Conservation (phyloP, 169 alveolate genomes). For the Plasmodium berghei region DNA sequence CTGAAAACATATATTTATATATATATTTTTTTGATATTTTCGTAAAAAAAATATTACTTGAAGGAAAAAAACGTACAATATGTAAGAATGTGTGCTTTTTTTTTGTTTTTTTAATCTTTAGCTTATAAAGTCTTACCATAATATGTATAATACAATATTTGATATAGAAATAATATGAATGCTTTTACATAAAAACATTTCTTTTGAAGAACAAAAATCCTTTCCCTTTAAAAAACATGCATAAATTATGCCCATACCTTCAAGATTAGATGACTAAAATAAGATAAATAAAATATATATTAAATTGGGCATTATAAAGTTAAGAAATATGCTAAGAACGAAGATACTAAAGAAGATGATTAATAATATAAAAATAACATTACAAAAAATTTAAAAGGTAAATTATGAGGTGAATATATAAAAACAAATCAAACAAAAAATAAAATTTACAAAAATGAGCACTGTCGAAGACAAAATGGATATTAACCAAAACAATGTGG, state of each 20-base stretch:
- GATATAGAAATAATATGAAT: neutral
- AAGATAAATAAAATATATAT: neutral
- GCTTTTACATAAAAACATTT: neutral
- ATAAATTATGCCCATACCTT: neutral
- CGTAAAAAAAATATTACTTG: neutral
- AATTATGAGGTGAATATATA: slow-evolving; percentile 12
- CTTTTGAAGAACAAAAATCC: slow-evolving; percentile 10
- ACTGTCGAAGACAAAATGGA: slow-evolving; percentile 40
- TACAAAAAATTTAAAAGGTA: slow-evolving; percentile 25
- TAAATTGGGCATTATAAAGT: neutral
- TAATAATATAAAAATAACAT: slow-evolving; percentile 22
- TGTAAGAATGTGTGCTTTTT: slow-evolving; percentile 15
- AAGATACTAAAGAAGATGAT: slow-evolving; percentile 27
- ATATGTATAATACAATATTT: slow-evolving; percentile 15
- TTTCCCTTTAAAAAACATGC: slow-evolving; percentile 2
- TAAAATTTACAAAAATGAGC: neutral
- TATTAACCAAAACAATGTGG: slow-evolving; percentile 13
- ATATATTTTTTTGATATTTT: slow-evolving; percentile 6
- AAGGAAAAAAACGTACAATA: slow-evolving; percentile 10
- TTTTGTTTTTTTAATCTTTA: slow-evolving; percentile 6
- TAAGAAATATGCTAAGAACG: neutral
- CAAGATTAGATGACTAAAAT: too few relatives aligned
- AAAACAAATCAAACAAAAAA: slow-evolving; percentile 27
- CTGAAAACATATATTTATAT: slow-evolving; percentile 1
- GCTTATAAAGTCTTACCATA: neutral